Evolutionary conservation across 169 alveolate genomes (phyloP), one percentile per base, ranked within the genome.

Genomic region (Cryptosporidium ubiquitum): DNA sequence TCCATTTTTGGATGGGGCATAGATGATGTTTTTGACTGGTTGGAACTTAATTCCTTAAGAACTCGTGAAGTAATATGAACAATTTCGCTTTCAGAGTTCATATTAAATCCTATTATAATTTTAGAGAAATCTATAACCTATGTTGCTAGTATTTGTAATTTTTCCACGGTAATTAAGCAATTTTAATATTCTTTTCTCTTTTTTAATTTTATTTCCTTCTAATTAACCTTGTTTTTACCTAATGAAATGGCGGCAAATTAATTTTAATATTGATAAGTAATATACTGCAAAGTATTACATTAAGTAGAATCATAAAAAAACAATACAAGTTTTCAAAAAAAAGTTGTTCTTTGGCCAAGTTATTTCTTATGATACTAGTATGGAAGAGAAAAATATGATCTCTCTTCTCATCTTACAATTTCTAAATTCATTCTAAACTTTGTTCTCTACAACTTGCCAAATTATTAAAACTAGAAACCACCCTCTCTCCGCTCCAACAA

Each of bases 1-100:
- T 73, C 85, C 4, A 73, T 29, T 49, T 73, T 73, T 12, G n/a
- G 66, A n/a, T 33, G 20, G 6, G 71, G 23, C 23, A 26, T 69
- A 2, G 66, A 49, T 9, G 52, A 31, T 49, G 23, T 52, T 73
- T 29, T 35, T 2, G 51, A 26, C 12, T 33, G 42, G 71, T 26
- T 73, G n/a, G n/a, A 9, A 18, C 6, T 73, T 57, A 23, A 35
- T 31, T 73, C 85, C 33, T 16, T 73, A 18, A 73, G 49, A 31
- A 42, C 57, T 40, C 33, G 52, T 16, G 70, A 52, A 16, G 51
- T 61, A 18, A 73, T 33, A 2, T 55, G 44, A 18, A 70, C 68
- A 12, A 73, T 51, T 10, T 73, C 70, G 23, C 33, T 73, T 29
- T 16, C 20, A n/a, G 35, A 5, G 60, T 51, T 35, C 85, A 73